Evolutionary conservation across 2,329 filamentous ascomycete species (phyloP).

Genomic region (Pseudogymnoascus sp.): DNA sequence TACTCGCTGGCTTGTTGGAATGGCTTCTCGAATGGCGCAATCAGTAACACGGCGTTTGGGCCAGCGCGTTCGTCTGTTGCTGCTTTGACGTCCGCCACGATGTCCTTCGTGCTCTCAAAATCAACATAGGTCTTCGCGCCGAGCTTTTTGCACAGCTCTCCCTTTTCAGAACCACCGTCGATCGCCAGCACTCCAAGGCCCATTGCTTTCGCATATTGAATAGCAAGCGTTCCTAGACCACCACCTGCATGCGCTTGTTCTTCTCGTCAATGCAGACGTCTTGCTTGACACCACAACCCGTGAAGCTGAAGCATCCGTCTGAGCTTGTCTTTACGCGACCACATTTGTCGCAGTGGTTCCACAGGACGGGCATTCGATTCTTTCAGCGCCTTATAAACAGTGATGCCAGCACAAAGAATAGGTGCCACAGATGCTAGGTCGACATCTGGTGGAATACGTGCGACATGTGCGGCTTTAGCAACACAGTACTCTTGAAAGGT

Average conservation of each 20-base stretch:
- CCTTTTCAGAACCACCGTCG: conserved; percentile 77
- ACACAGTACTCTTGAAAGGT: conserved; percentile 90
- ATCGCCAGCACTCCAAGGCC: conserved; percentile 74
- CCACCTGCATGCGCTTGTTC: conserved; percentile 49
- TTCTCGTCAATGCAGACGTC: neutral
- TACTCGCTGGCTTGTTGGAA: conserved; percentile 88
- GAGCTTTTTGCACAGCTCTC: conserved; percentile 58
- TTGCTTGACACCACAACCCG: neutral
- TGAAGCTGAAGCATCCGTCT: neutral
- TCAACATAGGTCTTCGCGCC: conserved; percentile 73
- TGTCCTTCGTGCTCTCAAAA: conserved; percentile 66
- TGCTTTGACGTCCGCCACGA: conserved; percentile 77
- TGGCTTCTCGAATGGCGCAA: conserved; percentile 82
- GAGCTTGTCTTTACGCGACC: neutral
- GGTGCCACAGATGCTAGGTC: conserved; percentile 71
- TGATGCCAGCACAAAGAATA: conserved; percentile 77
- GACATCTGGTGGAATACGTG: conserved; percentile 70
- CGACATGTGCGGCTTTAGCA: conserved; percentile 78
- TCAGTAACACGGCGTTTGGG: conserved; percentile 77
- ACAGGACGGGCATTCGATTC: conserved; percentile 66
- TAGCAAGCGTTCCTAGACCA: conserved; percentile 69
- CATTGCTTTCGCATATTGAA: conserved; percentile 90
- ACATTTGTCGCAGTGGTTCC: neutral
- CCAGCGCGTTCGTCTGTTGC: conserved; percentile 74
- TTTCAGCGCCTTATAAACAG: conserved; percentile 87